Evolutionary conservation across 2,329 filamentous ascomycete species (phyloP).

Genomic region (Juglanconis juglandina): DNA sequence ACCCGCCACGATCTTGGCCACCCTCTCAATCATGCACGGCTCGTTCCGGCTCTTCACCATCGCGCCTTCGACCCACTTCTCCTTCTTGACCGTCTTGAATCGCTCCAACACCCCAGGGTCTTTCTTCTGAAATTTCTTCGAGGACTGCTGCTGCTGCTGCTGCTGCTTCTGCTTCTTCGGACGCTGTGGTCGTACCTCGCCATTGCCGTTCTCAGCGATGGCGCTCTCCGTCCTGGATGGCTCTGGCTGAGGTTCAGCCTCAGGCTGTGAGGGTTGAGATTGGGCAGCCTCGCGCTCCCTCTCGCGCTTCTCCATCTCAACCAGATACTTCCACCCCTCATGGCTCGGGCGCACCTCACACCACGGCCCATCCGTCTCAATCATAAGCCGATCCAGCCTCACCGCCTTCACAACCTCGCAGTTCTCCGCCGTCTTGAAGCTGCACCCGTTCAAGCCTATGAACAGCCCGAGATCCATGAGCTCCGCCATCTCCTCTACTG

Average conservation of each 20-base stretch:
- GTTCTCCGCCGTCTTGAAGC: slow-evolving; percentile 91
- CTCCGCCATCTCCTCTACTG: slow-evolving; percentile 75
- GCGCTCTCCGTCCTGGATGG: not conserved
- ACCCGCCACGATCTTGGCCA: slow-evolving; percentile 83
- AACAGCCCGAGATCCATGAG: slow-evolving; percentile 78
- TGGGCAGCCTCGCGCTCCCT: slow-evolving; percentile 21
- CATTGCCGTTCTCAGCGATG: slow-evolving; percentile 8
- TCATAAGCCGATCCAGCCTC: slow-evolving; percentile 75
- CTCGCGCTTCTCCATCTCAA: slow-evolving; percentile 36
- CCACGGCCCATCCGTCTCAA: slow-evolving; percentile 97
- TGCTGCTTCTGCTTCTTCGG: slow-evolving; percentile 25
- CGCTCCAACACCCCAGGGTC: slow-evolving; percentile 66
- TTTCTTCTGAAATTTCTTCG: slow-evolving; percentile 51
- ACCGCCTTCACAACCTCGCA: slow-evolving; percentile 78
- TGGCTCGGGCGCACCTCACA: slow-evolving; percentile 91
- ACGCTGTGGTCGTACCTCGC: slow-evolving; percentile 5
- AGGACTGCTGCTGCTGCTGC: slow-evolving; percentile 27
- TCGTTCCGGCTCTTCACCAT: slow-evolving; percentile 97
- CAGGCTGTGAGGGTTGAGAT: slow-evolving; percentile 14
- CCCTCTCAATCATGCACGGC: slow-evolving; percentile 78
- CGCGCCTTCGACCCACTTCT: slow-evolving; percentile 81
- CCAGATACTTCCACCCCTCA: slow-evolving; percentile 71
- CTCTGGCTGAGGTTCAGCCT: not conserved
- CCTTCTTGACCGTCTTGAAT: slow-evolving; percentile 88
- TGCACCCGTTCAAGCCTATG: slow-evolving; percentile 95